Evolutionary conservation across 768 basidiomycete species (phyloP), one percentile per base, ranked within the genome.

Genomic region (Phlegmacium glaucopus): DNA sequence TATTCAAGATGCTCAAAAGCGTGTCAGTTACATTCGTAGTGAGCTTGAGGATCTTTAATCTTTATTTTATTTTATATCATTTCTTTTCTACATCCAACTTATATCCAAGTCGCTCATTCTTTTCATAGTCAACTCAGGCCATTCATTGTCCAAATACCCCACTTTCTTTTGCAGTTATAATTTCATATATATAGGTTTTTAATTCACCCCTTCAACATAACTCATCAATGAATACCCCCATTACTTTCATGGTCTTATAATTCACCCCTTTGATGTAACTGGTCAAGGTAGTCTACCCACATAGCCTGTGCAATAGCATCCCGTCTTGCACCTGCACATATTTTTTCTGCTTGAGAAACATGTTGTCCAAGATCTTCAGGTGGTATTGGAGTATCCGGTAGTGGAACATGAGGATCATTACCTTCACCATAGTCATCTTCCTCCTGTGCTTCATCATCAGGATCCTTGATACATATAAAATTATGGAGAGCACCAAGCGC

Each of bases 401-500:
- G 4, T 30, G 22, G 13, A 13, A 26, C 12, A 15, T 28, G 8
- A 37, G 16, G 7, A 13, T 43, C 35, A 37, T 34, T 37, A 43
- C 30, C 30, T 32, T 47, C 36, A 30, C 39, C 35, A 3, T 17
- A 8, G 32, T 47, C 45, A 42, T 44, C 44, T 1, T 54, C 44
- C 18, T 42, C 52, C 28, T 47, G 40, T 16, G 37, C 43, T 9
- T 44, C 12, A 40, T 59, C 53, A 28, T 49, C 25, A 15, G 61
- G 62, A 51, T 62, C 59, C 44, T 56, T 54, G 25, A 50, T 50
- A 6, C 25, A 41, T 12, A 63, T 58, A 41, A 61, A 65, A 42
- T 64, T 64, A 44, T 66, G 64, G 6, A 66, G 13, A 3, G 54
- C 56, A 27, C 45, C 50, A 18, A 62, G 38, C 38, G 60, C 63